Conservation (phyloP, 176 grass and related monocot genomes). For the Bothriochloa decipiens region DNA sequence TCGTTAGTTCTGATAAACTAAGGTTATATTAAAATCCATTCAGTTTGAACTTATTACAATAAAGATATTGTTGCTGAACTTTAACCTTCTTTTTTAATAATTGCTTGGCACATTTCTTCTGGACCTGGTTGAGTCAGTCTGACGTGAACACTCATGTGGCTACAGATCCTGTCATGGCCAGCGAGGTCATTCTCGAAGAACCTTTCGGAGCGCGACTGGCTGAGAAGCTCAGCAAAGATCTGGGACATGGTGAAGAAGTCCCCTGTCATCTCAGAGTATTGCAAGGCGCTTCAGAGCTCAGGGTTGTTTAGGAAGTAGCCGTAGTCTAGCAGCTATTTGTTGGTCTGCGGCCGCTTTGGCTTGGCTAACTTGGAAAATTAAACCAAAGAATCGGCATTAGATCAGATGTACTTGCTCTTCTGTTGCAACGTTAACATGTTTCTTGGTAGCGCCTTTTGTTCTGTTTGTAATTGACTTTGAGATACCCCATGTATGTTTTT, state of each 20-base stretch:
- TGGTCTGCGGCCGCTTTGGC: neutral
- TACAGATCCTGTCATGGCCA: constrained; percentile 73
- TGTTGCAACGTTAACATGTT: neutral
- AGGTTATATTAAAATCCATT: neutral
- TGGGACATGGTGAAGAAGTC: constrained; percentile 94
- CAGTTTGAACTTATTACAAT: neutral
- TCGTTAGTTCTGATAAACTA: neutral
- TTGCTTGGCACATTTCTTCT: neutral
- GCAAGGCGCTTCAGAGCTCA: constrained; percentile 77
- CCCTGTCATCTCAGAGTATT: constrained; percentile 66
- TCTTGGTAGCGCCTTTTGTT: neutral
- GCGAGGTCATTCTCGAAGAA: constrained; percentile 68
- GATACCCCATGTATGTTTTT: neutral
- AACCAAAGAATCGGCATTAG: neutral
- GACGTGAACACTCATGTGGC: neutral
- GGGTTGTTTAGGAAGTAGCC: constrained; percentile 77
- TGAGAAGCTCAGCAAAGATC: constrained; percentile 84
- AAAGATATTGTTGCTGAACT: neutral
- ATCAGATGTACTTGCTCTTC: constrained; percentile 8
- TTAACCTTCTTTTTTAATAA: neutral
- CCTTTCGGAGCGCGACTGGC: constrained; percentile 84
- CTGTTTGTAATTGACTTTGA: neutral
- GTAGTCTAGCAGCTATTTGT: neutral
- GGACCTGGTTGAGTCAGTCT: neutral
- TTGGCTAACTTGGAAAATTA: neutral